phyloP scores from a whole-genome alignment of 176 grass and related monocot genomes.

The Lolium rigidum region DNA sequence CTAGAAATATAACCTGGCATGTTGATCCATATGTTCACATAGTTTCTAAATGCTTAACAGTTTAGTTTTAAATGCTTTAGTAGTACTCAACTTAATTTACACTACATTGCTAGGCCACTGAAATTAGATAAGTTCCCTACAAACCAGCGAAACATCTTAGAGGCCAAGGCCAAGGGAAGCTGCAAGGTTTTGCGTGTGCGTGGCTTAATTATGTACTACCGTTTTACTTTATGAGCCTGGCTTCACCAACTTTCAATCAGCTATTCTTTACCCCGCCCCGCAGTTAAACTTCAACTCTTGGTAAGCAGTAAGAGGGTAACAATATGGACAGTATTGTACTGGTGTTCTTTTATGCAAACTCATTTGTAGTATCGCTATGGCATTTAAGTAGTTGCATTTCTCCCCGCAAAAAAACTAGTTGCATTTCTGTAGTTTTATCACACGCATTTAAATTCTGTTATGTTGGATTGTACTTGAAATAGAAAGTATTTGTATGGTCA shows the following conservation, averaged over 20 bases:
- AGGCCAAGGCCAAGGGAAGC: background rate
- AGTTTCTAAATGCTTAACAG: background rate
- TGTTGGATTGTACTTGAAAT: background rate
- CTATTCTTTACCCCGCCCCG: background rate
- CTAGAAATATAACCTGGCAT: background rate
- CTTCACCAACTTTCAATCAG: background rate
- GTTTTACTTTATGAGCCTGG: background rate
- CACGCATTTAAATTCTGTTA: background rate
- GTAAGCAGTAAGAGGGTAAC: background rate
- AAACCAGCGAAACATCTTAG: background rate
- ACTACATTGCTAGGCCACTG: background rate
- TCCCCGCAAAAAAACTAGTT: background rate
- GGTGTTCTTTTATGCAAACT: background rate
- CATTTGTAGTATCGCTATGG: background rate
- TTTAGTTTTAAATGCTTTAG: background rate
- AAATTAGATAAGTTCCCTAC: slow-evolving; percentile 22
- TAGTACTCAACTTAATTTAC: background rate
- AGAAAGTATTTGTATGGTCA: background rate
- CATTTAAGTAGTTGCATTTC: background rate
- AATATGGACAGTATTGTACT: background rate
- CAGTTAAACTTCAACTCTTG: background rate
- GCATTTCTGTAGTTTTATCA: background rate
- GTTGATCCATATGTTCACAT: slow-evolving; percentile 5
- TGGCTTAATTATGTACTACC: background rate
- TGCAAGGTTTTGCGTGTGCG: background rate